Base-by-base conservation (phyloP, 2,329 filamentous ascomycete species). In the Alternaria solani region DNA sequence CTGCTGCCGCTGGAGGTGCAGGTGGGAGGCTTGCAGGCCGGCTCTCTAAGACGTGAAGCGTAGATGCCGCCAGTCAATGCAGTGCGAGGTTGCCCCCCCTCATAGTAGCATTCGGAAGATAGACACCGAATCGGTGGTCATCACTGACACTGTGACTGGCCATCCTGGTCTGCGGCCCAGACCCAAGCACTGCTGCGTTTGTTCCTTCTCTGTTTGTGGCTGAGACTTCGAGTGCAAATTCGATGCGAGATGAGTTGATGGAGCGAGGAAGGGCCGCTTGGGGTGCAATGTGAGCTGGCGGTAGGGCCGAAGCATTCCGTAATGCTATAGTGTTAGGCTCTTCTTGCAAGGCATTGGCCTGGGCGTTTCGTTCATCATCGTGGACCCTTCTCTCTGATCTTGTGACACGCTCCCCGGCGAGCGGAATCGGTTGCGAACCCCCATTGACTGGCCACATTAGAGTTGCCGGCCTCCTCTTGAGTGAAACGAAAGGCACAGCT, bases 81-180 rank as follows among this genome's bases (percentile, higher is more conserved):
- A 26, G 41, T 20, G 16, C n/a, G 8, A 54, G 51, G 12, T 54
- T 42, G 11, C 32, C 23, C 12, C 51, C 36, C 28, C 54, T 57
- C 30, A 30, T 39, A 14, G 46, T 41, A 18, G 54, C 28, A 32
- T 26, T 43, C 23, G 54, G 6, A 11, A 51, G 41, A 51, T 57
- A 57, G 16, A 51, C n/a, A 11, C 42, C 54, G 6, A 51, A 57
- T 9, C 54, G 54, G 2, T 46, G 26, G 6, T 18, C 47, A 28
- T 57, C 54, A 20, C 26, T 43, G 23, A 41, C n/a, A 30, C 9
- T 18, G 14, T 18, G 38, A 5, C 16, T 3, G 25, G 30, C 30
- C 43, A 25, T 32, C 16, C 41, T 54, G 14, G 39, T 46, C 6
- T 30, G 51, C 51, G 41, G 11, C 51, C 26, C 41, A 14, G 48